These are phyloP conservation scores for Sungouiozyma intestinalis DNA, from an alignment of 805 yeast species.

Conservation along the genomic window DNA sequence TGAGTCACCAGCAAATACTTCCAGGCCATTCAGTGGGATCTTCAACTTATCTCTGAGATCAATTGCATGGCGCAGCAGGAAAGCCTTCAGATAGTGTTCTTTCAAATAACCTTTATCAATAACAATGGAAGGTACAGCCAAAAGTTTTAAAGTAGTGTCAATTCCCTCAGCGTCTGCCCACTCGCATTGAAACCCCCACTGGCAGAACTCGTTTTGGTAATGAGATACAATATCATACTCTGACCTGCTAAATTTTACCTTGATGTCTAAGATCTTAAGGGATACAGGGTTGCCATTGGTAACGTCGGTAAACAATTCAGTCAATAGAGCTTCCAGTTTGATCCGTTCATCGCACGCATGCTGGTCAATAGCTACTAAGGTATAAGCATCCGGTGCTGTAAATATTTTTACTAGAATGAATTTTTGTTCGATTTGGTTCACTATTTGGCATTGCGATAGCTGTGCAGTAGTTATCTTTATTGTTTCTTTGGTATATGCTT, in stretches of 20 bases:
- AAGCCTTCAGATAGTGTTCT: conserved; percentile 25
- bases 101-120: conserved; percentile 26
- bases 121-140: conserved; percentile 38
- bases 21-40: conserved; percentile 3
- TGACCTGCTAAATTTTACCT: conserved; percentile 13
- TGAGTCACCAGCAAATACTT: background rate
- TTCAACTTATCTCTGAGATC: conserved; percentile 32
- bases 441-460: conserved; percentile 24
- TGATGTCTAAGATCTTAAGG: conserved; percentile 9
- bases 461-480: conserved; percentile 9
- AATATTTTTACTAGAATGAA: conserved; percentile 41
- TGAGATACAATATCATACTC: conserved; percentile 29
- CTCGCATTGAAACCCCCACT: conserved; percentile 37
- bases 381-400: background rate
- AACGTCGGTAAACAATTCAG: conserved; percentile 28
- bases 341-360: conserved; percentile 81
- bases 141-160: conserved; percentile 20
- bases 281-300: conserved; percentile 11
- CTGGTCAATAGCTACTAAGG: conserved; percentile 51
- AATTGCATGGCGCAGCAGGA: conserved; percentile 35
- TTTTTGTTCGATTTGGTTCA: conserved; percentile 53
- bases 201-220: conserved; percentile 22
- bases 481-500: background rate
- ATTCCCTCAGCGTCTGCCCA: too few species aligned
- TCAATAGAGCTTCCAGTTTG: conserved; percentile 42